Base-by-base conservation (phyloP, 176 grass and related monocot species). In the Eragrostis curvula region DNA sequence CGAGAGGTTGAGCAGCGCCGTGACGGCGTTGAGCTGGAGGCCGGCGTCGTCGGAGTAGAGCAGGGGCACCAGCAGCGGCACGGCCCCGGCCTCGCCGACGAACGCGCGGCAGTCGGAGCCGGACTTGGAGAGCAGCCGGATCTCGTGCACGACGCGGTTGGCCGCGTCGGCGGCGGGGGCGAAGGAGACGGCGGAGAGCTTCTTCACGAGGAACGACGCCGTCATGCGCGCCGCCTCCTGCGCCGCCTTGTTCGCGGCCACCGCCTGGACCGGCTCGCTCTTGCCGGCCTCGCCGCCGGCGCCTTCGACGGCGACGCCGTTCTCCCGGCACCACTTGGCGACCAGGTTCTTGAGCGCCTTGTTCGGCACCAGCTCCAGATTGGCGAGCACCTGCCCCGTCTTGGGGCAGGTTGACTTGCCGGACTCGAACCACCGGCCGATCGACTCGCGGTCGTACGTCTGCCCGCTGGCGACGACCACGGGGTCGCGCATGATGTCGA, bases 191-290 rank as follows among this genome's bases (percentile, higher is more conserved):
- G 87, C 63, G 1, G 87, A 56, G 43, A 99, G 91, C 63, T 94
- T 91, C 76, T 88, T 83, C 73, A 99, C 96, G 0, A 99, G 89
- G 48, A 89, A 99, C 20, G 89, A 88, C 29, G 93, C 96, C 47
- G 89, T 99, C 96, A 99, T 96, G 68, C 93, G 86, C 67, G 93
- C 96, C 52, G 87, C 96, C 89, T 96, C 89, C 46, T 90, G 87
- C 45, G 96, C 96, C 0, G 96, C 96, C 81, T 96, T 99, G 83
- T 96, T 99, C 0, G 84, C 73, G 55, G 75, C 83, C 65, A 77
- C 70, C 23, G 82, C 74, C 56, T 72, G 81, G 2, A 66, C 75
- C 4, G 74, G 73, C 66, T 91, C 85, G 45, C 65, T 28, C 83
- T 88, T 90, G 57, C 73, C 55, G 53, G 87, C 70, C n/a, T 91